Evolutionary conservation across 2,329 filamentous ascomycete genomes (phyloP).

Genomic region (Alternaria gaisen): DNA sequence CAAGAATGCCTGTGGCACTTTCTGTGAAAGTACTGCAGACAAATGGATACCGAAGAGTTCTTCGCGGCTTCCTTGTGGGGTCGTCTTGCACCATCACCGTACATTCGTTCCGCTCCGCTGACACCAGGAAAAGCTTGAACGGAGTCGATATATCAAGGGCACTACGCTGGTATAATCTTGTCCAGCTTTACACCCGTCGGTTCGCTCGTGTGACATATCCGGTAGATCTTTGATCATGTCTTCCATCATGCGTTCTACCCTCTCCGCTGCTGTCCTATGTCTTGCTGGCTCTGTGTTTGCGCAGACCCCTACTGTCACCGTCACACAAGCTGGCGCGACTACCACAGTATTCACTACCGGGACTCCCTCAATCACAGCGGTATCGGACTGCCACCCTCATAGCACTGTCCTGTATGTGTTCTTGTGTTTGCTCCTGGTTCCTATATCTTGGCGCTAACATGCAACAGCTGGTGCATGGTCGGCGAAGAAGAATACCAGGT

Average conservation of each 20-base stretch:
- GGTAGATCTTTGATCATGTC: conserved; percentile 23
- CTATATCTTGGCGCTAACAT: conserved; percentile 19
- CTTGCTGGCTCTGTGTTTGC: conserved; percentile 25
- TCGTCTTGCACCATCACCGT: conserved; percentile 26
- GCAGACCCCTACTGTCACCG: conserved; percentile 22
- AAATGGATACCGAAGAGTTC: conserved; percentile 21
- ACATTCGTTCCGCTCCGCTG: conserved; percentile 17
- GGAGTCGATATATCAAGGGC: conserved; percentile 31
- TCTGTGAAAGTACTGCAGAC: conserved; percentile 2
- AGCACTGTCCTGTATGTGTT: conserved; percentile 53
- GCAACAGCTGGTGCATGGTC: conserved; percentile 55
- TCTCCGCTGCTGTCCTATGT: conserved; percentile 12
- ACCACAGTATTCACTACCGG: conserved; percentile 12
- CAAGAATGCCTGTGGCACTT: conserved; percentile 24
- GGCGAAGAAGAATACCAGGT: conserved; percentile 56
- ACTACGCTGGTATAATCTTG: conserved; percentile 15
- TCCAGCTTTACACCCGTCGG: neutral
- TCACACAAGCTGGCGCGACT: conserved; percentile 10
- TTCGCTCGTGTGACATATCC: conserved; percentile 4
- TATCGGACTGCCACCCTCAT: conserved; percentile 64
- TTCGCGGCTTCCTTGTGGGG: conserved; percentile 13
- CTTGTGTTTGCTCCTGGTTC: neutral
- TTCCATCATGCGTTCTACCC: conserved; percentile 8
- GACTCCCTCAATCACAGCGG: conserved; percentile 52
- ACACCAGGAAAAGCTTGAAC: conserved; percentile 6